These are phyloP conservation scores for Nakataea oryzae DNA, from an alignment of 2,329 filamentous ascomycete species.

Conservation along the genomic window DNA sequence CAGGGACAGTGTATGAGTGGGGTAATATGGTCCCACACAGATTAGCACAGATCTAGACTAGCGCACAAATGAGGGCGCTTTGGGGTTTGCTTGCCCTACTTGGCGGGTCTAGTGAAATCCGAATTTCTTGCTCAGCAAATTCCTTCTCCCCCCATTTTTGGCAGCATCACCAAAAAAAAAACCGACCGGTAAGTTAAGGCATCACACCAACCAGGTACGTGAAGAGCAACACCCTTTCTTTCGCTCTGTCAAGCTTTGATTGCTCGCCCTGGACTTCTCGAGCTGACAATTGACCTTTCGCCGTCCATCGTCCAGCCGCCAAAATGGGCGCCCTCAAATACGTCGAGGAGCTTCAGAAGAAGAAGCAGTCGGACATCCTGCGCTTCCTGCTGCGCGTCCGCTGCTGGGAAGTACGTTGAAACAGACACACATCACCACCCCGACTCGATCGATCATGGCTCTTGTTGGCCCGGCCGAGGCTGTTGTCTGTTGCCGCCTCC, in stretches of 20 bases:
- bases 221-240: not conserved
- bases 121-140: not conserved
- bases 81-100: slow-evolving; percentile 2
- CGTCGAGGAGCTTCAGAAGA: slow-evolving; percentile 99
- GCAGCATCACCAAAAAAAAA: not conserved
- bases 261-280: not conserved
- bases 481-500: not conserved
- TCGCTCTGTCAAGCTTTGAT: not conserved
- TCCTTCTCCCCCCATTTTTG: not conserved
- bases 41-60: not conserved
- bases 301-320: slow-evolving; percentile 24
- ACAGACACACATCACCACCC: slow-evolving; percentile 5
- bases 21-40: not conserved
- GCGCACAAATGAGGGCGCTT: not conserved
- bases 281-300: not conserved
- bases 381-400: slow-evolving; percentile 99
- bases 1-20: not conserved
- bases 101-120: not conserved
- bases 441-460: slow-evolving; percentile 14
- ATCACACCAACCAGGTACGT: not conserved
- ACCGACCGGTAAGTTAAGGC: not conserved
- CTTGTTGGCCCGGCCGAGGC: slow-evolving; percentile 5
- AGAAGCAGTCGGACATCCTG: slow-evolving; percentile 99
- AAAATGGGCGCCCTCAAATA: slow-evolving; percentile 99
- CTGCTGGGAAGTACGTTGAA: slow-evolving; percentile 96